Evolutionary conservation across 2,329 filamentous ascomycete species (phyloP).

Genomic region (Ascocoryne sarcoides): DNA sequence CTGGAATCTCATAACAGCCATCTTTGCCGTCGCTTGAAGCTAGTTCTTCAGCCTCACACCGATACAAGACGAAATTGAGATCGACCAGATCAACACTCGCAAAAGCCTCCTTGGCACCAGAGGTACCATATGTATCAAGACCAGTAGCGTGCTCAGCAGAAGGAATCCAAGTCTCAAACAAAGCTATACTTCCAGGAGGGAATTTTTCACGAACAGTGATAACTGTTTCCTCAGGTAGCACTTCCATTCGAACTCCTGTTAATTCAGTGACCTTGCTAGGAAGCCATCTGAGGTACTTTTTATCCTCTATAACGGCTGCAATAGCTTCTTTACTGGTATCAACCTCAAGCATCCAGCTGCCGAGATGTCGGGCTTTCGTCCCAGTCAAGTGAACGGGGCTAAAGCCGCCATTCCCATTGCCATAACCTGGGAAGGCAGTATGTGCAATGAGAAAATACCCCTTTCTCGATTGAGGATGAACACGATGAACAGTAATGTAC

Average conservation of each 20-base stretch:
- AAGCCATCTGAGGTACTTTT: constrained; percentile 67
- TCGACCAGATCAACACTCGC: constrained; percentile 66
- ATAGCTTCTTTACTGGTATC: constrained; percentile 66
- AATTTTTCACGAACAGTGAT: constrained; percentile 78
- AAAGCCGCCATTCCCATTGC: constrained; percentile 73
- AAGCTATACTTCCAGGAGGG: constrained; percentile 84
- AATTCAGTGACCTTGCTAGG: constrained; percentile 72
- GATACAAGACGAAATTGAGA: constrained; percentile 85
- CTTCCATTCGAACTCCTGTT: constrained; percentile 63
- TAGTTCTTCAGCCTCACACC: constrained; percentile 80
- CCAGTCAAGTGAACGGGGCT: constrained; percentile 72
- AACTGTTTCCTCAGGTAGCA: constrained; percentile 63
- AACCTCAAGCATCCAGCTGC: constrained; percentile 87
- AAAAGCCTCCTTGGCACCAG: constrained; percentile 73
- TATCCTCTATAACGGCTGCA: constrained; percentile 56
- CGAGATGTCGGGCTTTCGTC: constrained; percentile 76
- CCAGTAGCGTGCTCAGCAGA: constrained; percentile 72
- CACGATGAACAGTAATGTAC: constrained; percentile 91
- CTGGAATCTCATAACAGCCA: constrained; percentile 83
- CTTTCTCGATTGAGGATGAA: constrained; percentile 85
- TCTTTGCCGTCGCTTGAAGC: constrained; percentile 72
- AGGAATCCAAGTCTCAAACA: constrained; percentile 95
- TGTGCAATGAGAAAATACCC: constrained; percentile 95
- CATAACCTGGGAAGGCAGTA: constrained; percentile 87
- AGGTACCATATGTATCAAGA: constrained; percentile 78